phyloP scores from a whole-genome alignment of 129 eudicot genomes.

The Flaveria ramosissima region DNA sequence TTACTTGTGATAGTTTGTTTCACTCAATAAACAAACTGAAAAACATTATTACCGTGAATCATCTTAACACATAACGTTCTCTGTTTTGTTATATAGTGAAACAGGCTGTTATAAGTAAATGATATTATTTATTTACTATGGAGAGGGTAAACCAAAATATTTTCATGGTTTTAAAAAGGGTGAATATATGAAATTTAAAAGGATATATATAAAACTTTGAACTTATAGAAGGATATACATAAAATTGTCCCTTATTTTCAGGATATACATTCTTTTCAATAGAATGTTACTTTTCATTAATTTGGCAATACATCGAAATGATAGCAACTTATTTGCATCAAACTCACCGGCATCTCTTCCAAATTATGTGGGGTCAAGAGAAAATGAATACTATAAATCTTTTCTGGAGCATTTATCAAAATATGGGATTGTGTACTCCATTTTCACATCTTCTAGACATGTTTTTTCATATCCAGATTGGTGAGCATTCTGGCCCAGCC shows the following conservation, averaged over 20 bases:
- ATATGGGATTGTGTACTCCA: not conserved
- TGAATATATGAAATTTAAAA: not conserved
- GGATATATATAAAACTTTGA: not conserved
- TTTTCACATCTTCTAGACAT: not conserved
- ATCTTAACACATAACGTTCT: not conserved
- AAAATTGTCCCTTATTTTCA: not conserved
- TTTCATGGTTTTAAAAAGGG: not conserved
- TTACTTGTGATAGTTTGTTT: not conserved
- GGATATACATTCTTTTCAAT: not conserved
- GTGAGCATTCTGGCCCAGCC: slow-evolving; percentile 47
- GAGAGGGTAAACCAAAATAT: not conserved
- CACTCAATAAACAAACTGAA: not conserved
- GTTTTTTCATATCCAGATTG: slow-evolving; percentile 44
- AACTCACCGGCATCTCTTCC: not conserved
- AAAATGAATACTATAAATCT: not conserved
- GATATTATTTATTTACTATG: not conserved
- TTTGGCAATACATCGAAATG: not conserved
- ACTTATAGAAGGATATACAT: not conserved
- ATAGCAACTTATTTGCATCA: not conserved
- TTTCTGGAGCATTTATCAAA: not conserved
- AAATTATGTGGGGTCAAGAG: not conserved
- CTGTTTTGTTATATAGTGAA: not conserved
- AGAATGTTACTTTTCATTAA: not conserved
- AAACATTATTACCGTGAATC: not conserved
- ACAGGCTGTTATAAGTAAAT: not conserved